A percentile compares a stretch with the other conserved stretches of the same genome.
Conservation (phyloP, 306 rosid species). For the Gastrolobium bilobum region DNA sequence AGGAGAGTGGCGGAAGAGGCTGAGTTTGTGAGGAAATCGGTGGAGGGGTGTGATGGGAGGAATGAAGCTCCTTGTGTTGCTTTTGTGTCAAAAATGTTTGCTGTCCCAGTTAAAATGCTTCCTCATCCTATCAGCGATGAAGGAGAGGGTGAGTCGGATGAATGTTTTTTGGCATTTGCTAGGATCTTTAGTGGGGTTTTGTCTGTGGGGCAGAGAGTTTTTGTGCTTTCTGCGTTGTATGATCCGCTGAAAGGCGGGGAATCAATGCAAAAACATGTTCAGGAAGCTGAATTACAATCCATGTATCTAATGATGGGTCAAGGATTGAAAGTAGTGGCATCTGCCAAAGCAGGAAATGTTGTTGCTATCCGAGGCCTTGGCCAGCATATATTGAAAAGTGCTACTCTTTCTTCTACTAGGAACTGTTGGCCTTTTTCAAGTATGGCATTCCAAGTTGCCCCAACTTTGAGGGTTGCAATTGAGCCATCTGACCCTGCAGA, state of each 20-base stretch:
- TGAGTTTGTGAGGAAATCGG: constrained; percentile 61
- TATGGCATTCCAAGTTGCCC: constrained; percentile 86
- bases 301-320: constrained; percentile 96
- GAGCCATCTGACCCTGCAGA: constrained; percentile 95
- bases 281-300: constrained; percentile 79
- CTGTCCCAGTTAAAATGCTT: constrained; percentile 78
- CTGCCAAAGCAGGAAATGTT: constrained; percentile 81
- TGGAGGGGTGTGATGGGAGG: constrained; percentile 75
- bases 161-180: constrained; percentile 93
- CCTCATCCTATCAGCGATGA: constrained; percentile 61
- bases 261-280: constrained; percentile 79
- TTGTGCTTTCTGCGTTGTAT: constrained; percentile 90
- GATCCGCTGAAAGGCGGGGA: constrained; percentile 79
- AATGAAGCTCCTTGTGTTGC: constrained; percentile 82
- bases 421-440: constrained; percentile 96
- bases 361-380: constrained; percentile 96
- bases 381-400: constrained; percentile 88
- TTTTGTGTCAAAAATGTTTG: constrained; percentile 95
- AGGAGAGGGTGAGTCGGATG: constrained; percentile 77
- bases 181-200: constrained; percentile 91
- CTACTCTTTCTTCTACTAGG: constrained; percentile 84
- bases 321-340: constrained; percentile 75
- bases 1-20: constrained; percentile 56
- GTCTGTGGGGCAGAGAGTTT: constrained; percentile 70
- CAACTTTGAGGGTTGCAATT: constrained; percentile 86